Evolutionary conservation across 1,284 basidiomycete species (phyloP).

Genomic region (Mycocalia duriaeana): DNA sequence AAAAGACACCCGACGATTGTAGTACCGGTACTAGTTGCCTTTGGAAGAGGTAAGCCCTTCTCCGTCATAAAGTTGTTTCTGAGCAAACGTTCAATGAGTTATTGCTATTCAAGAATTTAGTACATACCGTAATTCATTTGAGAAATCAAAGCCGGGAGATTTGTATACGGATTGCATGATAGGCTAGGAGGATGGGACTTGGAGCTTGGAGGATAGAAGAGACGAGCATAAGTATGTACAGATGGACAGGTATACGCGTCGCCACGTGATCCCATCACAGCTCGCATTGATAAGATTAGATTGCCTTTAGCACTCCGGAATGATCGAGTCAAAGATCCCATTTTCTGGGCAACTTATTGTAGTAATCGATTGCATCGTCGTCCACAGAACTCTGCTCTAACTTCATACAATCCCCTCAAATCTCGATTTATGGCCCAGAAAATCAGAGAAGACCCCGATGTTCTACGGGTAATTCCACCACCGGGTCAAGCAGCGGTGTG

Average conservation of each 20-base stretch:
- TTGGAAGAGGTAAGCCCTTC: constrained; percentile 66
- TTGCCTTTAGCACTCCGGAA: no score
- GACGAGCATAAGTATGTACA: background rate
- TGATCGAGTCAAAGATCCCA: no score
- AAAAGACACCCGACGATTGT: constrained; percentile 98
- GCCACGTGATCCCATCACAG: constrained; percentile 1
- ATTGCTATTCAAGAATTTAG: background rate
- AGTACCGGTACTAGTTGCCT: constrained; percentile 93
- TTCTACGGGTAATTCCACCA: constrained; percentile 51
- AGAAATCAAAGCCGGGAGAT: constrained; percentile 65
- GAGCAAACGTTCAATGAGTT: background rate
- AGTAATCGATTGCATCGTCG: no score
- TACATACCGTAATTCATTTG: constrained; percentile 49
- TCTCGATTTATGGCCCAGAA: constrained; percentile 72
- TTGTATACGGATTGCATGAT: constrained; percentile 1
- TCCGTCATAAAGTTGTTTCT: constrained; percentile 79
- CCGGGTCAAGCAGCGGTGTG: constrained; percentile 49
- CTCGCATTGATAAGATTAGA: no score
- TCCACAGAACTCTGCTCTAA: no score
- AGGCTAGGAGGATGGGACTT: background rate
- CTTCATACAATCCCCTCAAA: no score
- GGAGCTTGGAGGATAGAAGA: background rate
- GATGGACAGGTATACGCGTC: background rate
- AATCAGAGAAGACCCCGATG: constrained; percentile 56
- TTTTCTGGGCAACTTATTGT: no score